Base-by-base conservation (phyloP, 192 early-diverging fungal genomes). In the Coemansia sp. region DNA sequence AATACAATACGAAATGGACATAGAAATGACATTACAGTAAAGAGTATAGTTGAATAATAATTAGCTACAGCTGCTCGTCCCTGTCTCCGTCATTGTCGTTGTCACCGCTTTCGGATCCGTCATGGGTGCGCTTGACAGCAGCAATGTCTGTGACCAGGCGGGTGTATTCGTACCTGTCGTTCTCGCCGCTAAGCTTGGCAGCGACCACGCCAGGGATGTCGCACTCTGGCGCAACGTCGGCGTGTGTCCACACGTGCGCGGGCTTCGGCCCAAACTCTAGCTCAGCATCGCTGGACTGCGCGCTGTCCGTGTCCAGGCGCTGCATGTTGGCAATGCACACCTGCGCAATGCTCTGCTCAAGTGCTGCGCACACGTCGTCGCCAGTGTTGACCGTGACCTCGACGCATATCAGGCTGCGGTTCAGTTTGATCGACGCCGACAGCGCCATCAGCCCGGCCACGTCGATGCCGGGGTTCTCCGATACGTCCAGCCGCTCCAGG, bases 371-470 rank as follows among this genome's bases (percentile, higher is more conserved):
- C n/a, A 78, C 71, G 22, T 79, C 81, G 56, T 82, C 72, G 50
- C 73, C 76, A 7, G 76, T 73, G 38, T 73, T 69, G 23, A 82
- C 67, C 0, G 81, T 85, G 50, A 95, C 64, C 54, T 93, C 91
- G 30, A 95, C 64, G 55, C 82, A 84, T 19, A 85, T 85, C 43
- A 95, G 62, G 44, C 86, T 86, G 38, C 77, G 65, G 69, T 92
- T 95, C 67, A 91, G 86, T 54, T 88, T 87, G 29, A 94, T 80
- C n/a, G 87, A 87, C 8, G 86, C 88, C 4, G 89, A 79, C n/a
- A 95, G 71, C 4, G 92, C 91, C 82, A 92, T 87, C 9, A 91
- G 68, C 7, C 92, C 94, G 2, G 87, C 90, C 59, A 93, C 67
- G 24, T 89, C 86, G 31, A 95, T 89, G 2, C 61, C 71, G 10